Percentiles rank a stretch among this genome's conserved stretches.
These are phyloP conservation scores for Pinus albicaulis DNA, from an alignment of 75 land plant species.

Conservation along the genomic window DNA sequence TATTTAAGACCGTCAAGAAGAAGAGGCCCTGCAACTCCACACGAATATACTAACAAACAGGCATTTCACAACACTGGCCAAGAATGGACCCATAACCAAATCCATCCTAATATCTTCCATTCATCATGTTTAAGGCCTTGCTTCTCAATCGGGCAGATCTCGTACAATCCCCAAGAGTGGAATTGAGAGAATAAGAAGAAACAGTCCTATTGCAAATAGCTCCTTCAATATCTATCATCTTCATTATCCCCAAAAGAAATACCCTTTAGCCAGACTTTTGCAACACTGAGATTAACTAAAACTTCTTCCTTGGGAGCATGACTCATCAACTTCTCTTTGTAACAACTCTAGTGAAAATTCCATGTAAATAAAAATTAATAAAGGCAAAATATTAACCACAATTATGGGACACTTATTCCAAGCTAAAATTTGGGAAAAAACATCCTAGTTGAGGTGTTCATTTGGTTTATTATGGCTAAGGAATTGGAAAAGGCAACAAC, in stretches of 20 bases:
- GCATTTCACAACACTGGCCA: slow-evolving; percentile 86
- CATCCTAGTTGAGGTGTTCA: no score
- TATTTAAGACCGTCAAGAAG: slow-evolving; percentile 59
- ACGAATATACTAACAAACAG: slow-evolving; percentile 67
- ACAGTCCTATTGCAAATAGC: slow-evolving; percentile 39
- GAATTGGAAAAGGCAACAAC: no score
- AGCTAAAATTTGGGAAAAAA: no score
- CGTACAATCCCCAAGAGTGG: slow-evolving; percentile 56
- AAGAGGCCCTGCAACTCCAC: slow-evolving; percentile 77
- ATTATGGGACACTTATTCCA: no score
- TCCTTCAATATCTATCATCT: slow-evolving; percentile 46
- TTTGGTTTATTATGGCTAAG: no score
- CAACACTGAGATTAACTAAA: neutral
- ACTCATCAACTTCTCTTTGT: neutral
- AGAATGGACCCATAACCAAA: slow-evolving; percentile 59
- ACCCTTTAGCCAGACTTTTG: slow-evolving; percentile 15
- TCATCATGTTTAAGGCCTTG: slow-evolving; percentile 41
- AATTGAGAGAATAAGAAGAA: slow-evolving; percentile 61
- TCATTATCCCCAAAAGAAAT: slow-evolving; percentile 14
- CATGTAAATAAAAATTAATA: no score
- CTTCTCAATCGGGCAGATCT: slow-evolving; percentile 54
- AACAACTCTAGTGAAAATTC: no score
- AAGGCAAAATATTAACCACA: no score
- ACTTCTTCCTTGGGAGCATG: neutral
- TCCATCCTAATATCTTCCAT: slow-evolving; percentile 51